Conservation (phyloP, 2,329 filamentous ascomycete species). For the Aspergillus fijiensis region DNA sequence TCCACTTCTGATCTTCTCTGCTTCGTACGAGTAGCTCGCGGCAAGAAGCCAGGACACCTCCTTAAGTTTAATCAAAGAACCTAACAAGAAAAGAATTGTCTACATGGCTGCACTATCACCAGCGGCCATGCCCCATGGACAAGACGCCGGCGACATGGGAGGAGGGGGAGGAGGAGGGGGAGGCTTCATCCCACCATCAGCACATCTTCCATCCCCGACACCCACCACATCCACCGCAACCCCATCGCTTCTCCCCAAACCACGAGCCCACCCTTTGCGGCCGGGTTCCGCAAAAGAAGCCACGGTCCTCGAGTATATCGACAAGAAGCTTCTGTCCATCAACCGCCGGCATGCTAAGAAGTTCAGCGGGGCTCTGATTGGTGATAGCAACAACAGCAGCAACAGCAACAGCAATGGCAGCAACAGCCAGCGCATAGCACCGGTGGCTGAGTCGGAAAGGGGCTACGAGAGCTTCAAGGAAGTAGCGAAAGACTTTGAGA, state of each 20-base stretch:
- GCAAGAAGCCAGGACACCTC: no score
- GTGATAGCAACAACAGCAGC: slow-evolving; percentile 16
- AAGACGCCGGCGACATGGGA: slow-evolving; percentile 22
- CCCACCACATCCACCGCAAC: slow-evolving; percentile 45
- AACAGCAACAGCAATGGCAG: slow-evolving; percentile 26
- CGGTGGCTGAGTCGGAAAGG: slow-evolving; percentile 31
- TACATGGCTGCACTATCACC: background rate
- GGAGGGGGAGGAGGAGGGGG: slow-evolving; percentile 32
- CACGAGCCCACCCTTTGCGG: slow-evolving; percentile 53
- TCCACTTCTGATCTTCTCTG: background rate
- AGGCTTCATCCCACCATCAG: slow-evolving; percentile 39
- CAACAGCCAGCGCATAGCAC: slow-evolving; percentile 19
- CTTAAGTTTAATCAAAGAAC: background rate
- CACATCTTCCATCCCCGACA: slow-evolving; percentile 46
- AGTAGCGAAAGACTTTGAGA: slow-evolving; percentile 71
- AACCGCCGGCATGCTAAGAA: slow-evolving; percentile 56
- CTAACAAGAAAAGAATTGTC: background rate
- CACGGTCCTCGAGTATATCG: slow-evolving; percentile 57
- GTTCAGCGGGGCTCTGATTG: slow-evolving; percentile 34
- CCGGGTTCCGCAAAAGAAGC: slow-evolving; percentile 60
- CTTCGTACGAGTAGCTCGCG: background rate
- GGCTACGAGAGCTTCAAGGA: slow-evolving; percentile 66
- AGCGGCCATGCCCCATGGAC: background rate
- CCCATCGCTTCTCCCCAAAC: slow-evolving; percentile 50
- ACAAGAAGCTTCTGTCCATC: slow-evolving; percentile 52